Conservation (phyloP, 2,329 filamentous ascomycete genomes). For the Paraphoma chrysanthemicola region DNA sequence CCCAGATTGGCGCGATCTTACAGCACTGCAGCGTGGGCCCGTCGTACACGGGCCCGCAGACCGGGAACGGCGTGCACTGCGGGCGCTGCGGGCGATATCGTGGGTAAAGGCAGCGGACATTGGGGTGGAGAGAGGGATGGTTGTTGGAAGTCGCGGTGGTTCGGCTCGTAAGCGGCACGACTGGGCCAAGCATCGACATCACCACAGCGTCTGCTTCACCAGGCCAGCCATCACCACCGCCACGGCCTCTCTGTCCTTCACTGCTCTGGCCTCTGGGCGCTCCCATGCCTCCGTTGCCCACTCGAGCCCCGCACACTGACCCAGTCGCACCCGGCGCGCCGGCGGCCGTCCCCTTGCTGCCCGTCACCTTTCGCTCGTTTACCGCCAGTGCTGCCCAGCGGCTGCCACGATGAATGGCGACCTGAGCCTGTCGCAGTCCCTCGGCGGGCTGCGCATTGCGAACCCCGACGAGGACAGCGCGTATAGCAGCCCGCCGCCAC, state of each 20-base stretch:
- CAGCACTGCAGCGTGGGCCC: slow-evolving; percentile 15
- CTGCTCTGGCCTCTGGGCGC: slow-evolving; percentile 39
- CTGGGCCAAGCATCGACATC: slow-evolving; percentile 27
- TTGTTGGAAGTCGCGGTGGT: slow-evolving; percentile 8
- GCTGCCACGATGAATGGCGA: slow-evolving; percentile 79
- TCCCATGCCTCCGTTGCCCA: slow-evolving; percentile 33
- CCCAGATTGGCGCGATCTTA: background rate
- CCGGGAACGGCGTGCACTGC: background rate
- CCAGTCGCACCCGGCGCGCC: slow-evolving; percentile 23
- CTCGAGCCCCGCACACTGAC: slow-evolving; percentile 18
- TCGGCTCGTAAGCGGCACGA: slow-evolving; percentile 6
- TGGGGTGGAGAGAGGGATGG: background rate
- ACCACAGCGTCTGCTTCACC: slow-evolving; percentile 17
- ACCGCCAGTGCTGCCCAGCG: slow-evolving; percentile 27
- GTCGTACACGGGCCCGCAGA: slow-evolving; percentile 12
- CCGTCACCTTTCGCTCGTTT: slow-evolving; percentile 28
- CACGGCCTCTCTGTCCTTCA: slow-evolving; percentile 18
- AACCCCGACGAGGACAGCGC: slow-evolving; percentile 81
- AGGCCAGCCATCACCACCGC: slow-evolving; percentile 22
- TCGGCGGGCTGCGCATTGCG: slow-evolving; percentile 94
- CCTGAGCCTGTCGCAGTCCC: slow-evolving; percentile 87
- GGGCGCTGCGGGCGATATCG: slow-evolving; percentile 1
- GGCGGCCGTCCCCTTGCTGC: slow-evolving; percentile 27
- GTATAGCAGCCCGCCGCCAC: slow-evolving; percentile 11
- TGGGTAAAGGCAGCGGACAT: background rate